Evolutionary conservation across 768 basidiomycete genomes (phyloP), one percentile per base, ranked within the genome.

Genomic region (Omphalotus guepiniiformis): DNA sequence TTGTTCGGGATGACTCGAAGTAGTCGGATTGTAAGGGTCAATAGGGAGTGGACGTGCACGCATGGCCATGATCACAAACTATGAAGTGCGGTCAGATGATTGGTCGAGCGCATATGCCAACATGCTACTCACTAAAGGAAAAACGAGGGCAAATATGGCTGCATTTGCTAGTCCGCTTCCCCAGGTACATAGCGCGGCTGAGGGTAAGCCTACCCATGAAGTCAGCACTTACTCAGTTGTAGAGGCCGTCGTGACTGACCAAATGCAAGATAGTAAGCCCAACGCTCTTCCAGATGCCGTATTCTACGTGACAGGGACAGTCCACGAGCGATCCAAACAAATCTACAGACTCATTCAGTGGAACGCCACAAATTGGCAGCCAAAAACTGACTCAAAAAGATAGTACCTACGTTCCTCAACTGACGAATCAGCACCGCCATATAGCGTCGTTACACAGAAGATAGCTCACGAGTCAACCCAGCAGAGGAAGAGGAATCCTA

Each of bases 11-110:
- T n/a, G n/a, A 4, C 53, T 50, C 48, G 23, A 63, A 29, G 66
- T 63, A 12, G 63, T 62, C 2, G 88, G 81, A 58, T 79, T 82
- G 59, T 83, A 88, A 5, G 91, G 90, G 60, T 93, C 85, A 21
- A 72, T 53, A 0, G 92, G 92, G 18, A 81, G 68, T 0, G 92
- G 91, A 1, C 71, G 74, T 0, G 89, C 83, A 51, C 85, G 77
- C 71, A 85, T 85, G 11, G 90, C 87, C 73, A 93, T 82, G 54
- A 93, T 88, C 36, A 89, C 82, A 64, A 80, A 91, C 90, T 92
- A 55, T 13, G n/a, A 15, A 6, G 22, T 21, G 30, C n/a, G 26
- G 13, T 42, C n/a, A 34, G 39, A 38, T n/a, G 47, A 34, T 39
- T 26, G 22, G 6, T 32, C 19, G 34, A 18, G 21, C 16, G 12